Conservation (phyloP, 495 filamentous ascomycete species). For the Parathielavia hyrcaniae region DNA sequence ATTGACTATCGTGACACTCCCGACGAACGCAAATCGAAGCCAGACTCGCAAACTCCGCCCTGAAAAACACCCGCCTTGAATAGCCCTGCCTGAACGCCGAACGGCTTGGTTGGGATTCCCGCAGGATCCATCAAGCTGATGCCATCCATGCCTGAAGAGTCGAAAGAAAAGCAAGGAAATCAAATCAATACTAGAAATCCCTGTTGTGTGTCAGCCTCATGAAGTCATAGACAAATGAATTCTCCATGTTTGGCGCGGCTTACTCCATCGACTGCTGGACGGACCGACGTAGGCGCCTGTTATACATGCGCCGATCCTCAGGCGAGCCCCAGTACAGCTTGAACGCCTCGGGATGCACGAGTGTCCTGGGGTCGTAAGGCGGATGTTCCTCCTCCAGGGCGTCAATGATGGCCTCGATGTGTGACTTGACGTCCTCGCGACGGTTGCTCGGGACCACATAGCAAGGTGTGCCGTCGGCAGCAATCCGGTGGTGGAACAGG, state of each 20-base stretch:
- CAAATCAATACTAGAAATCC: conserved; percentile 11
- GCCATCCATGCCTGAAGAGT: conserved; percentile 10
- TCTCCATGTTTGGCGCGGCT: background rate
- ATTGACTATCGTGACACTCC: conserved; percentile 5
- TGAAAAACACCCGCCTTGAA: background rate
- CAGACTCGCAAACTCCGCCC: conserved; percentile 8
- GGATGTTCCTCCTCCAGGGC: conserved; percentile 81
- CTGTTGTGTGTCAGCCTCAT: conserved; percentile 2
- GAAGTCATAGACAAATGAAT: background rate
- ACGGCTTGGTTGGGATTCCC: conserved; percentile 1
- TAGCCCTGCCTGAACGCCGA: conserved; percentile 16
- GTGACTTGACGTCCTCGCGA: conserved; percentile 71
- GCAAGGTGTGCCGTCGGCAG: conserved; percentile 69
- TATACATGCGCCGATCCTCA: conserved; percentile 77
- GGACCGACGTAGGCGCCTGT: conserved; percentile 63
- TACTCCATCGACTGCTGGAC: conserved; percentile 53
- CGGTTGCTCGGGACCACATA: conserved; percentile 61
- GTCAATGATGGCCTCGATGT: conserved; percentile 79
- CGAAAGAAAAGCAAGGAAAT: background rate
- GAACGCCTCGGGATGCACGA: conserved; percentile 80
- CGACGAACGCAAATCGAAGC: background rate
- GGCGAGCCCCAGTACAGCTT: conserved; percentile 79
- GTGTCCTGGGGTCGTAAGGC: conserved; percentile 82
- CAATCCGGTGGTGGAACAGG: conserved; percentile 85
- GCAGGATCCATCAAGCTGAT: conserved; percentile 3